phyloP scores from a whole-genome alignment of 495 filamentous ascomycete species.

The Xylaria scruposa region DNA sequence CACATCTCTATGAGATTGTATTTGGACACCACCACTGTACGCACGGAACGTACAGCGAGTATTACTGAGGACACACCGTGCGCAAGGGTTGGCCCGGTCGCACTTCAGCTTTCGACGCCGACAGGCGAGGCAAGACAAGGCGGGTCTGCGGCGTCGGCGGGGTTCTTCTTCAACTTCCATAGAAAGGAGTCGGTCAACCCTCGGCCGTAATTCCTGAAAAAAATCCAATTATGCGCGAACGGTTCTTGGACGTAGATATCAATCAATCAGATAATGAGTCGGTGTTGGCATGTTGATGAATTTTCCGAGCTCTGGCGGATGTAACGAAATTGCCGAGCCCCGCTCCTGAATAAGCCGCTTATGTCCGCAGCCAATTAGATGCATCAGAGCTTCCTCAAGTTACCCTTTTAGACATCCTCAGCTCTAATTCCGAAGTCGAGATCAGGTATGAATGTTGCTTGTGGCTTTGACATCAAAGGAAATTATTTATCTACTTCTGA shows the following conservation, averaged over 20 bases:
- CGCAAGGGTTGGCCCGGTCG: slow-evolving; percentile 52
- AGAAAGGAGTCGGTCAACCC: not conserved
- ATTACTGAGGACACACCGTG: slow-evolving; percentile 47
- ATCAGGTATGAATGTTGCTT: not conserved
- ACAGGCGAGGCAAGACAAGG: slow-evolving; percentile 54
- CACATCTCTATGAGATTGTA: not conserved
- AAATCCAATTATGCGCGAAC: not conserved
- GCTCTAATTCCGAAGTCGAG: not conserved
- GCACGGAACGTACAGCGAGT: slow-evolving; percentile 35
- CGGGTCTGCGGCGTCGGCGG: slow-evolving; percentile 45
- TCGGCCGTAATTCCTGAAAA: not conserved
- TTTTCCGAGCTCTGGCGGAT: slow-evolving; percentile 15
- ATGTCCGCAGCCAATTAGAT: slow-evolving; percentile 21
- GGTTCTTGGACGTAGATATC: not conserved
- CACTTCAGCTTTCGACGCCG: slow-evolving; percentile 61
- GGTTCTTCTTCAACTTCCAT: slow-evolving; percentile 38
- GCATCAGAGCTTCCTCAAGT: not conserved
- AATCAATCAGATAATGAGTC: not conserved
- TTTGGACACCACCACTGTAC: slow-evolving; percentile 25
- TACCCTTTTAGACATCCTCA: not conserved
- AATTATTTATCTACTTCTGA: not conserved
- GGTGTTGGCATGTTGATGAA: not conserved
- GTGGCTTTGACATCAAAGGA: not conserved
- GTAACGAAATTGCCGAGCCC: slow-evolving; percentile 18
- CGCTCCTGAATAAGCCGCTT: slow-evolving; percentile 18